Conservation (phyloP, 805 yeast genomes). For the Tetrapisispora phaffii region DNA sequence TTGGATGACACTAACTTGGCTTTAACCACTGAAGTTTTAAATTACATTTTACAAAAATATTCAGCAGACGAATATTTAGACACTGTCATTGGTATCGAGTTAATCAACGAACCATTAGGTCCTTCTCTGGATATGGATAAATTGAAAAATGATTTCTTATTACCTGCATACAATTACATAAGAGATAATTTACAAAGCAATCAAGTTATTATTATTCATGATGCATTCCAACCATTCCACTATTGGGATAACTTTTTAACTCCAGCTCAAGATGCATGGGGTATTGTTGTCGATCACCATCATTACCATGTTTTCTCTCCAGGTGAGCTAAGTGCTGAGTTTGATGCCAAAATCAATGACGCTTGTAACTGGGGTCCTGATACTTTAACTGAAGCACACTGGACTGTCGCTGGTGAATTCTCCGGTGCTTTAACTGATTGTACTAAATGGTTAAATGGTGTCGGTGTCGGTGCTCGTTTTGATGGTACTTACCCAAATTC, state of each 20-base stretch:
- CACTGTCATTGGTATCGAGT: constrained; percentile 73
- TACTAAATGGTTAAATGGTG: constrained; percentile 82
- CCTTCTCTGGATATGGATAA: constrained; percentile 48
- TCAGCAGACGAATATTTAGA: constrained; percentile 52
- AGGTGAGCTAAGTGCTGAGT: constrained; percentile 45
- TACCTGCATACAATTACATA: constrained; percentile 52
- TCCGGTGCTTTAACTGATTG: constrained; percentile 89
- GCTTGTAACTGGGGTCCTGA: constrained; percentile 45
- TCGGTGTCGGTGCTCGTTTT: constrained; percentile 70
- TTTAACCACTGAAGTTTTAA: constrained; percentile 47
- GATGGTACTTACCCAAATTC: constrained; percentile 47
- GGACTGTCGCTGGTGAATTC: constrained; percentile 83
- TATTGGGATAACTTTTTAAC: constrained; percentile 55
- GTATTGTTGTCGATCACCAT: constrained; percentile 78
- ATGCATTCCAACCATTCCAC: constrained; percentile 57
- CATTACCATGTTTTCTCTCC: constrained; percentile 77
- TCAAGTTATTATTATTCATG: constrained; percentile 64
- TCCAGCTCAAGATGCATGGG: constrained; percentile 39
- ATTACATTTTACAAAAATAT: constrained; percentile 50
- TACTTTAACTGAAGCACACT: constrained; percentile 46
- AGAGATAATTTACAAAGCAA: constrained; percentile 42
- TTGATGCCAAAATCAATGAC: constrained; percentile 51
- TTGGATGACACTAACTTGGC: constrained; percentile 39
- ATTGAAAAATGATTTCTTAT: constrained; percentile 46
- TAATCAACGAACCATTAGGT: constrained; percentile 85